Evolutionary conservation across 2,329 filamentous ascomycete species (phyloP), one percentile per base, ranked within the genome.

Genomic region (Diaporthe ilicicola): DNA sequence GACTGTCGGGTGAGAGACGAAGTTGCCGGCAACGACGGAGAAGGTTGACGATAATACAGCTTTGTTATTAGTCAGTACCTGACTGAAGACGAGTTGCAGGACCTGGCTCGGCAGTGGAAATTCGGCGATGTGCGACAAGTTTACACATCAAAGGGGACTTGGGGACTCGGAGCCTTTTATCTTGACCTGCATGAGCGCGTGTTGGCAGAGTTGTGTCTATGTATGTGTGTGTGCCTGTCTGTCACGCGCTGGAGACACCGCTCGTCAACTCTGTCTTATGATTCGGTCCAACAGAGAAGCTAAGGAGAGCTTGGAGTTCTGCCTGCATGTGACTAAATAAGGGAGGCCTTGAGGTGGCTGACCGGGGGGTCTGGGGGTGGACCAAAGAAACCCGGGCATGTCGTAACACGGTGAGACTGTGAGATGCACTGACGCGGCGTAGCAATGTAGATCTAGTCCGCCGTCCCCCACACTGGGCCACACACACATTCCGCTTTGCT

Each of bases 331-430:
- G 59, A 62, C 59, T 62, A 24, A 37, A 48, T 8, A 13, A 27
- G 59, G 19, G 59, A 34, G 59, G 59, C 44, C 59, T 37, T 64
- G 13, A 64, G 44, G 59, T 64, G 44, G 59, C 42, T 27, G 59
- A 44, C 59, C 59, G 59, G 46, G 32, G 29, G 34, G 59, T 27
- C 59, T 44, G 59, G 46, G 32, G 29, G 34, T 37, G 44, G 59
- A 27, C 59, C 59, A 64, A 39, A 50, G 29, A 22, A 50, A 24
- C 44, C 59, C 12, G 44, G 44, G 59, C 17, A 15, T 4, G 29
- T 48, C 29, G 59, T 50, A 27, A 27, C 59, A 64, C 59, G 22
- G 59, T 64, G 59, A 64, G 59, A 64, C 59, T 64, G 19, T 64
- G n/a, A 42, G 27, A 48, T 64, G 44, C 59, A 37, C 29, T 5